A percentile compares a stretch with the other conserved stretches of the same genome.
These are phyloP conservation scores for Alternaria viburni DNA, from an alignment of 2,329 filamentous ascomycete genomes.

Conservation along the genomic window DNA sequence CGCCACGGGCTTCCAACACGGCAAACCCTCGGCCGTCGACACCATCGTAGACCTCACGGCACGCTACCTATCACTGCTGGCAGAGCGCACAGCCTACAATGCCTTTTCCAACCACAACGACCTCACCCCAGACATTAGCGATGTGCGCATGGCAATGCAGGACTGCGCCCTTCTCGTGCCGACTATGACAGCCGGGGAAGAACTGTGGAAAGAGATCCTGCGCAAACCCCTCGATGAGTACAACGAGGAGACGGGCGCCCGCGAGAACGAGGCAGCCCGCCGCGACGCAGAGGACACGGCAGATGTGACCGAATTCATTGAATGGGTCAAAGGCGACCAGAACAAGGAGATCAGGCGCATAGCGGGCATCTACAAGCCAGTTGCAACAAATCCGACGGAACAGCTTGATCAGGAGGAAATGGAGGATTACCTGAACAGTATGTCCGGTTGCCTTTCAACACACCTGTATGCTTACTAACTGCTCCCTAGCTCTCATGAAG, in stretches of 20 bases:
- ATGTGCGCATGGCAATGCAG: slow-evolving; percentile 84
- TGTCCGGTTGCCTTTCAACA: slow-evolving; percentile 4
- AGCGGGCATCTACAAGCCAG: slow-evolving; percentile 66
- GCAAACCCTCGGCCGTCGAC: slow-evolving; percentile 82
- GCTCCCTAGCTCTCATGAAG: slow-evolving; percentile 74
- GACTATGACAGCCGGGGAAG: slow-evolving; percentile 69
- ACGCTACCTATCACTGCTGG: slow-evolving; percentile 78
- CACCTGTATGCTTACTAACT: slow-evolving; percentile 20
- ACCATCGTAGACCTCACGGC: slow-evolving; percentile 85
- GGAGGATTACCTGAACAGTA: slow-evolving; percentile 57
- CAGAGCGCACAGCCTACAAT: slow-evolving; percentile 73
- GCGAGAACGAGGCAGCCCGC: slow-evolving; percentile 52
- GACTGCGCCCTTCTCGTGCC: slow-evolving; percentile 78
- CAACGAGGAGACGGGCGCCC: slow-evolving; percentile 48
- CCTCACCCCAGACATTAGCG: slow-evolving; percentile 69
- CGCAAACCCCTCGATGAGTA: slow-evolving; percentile 53
- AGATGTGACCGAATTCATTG: slow-evolving; percentile 78
- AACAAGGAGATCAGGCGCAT: slow-evolving; percentile 83
- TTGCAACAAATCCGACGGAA: slow-evolving; percentile 51
- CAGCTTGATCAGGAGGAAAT: slow-evolving; percentile 52
- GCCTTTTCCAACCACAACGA: slow-evolving; percentile 73
- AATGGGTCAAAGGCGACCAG: slow-evolving; percentile 76
- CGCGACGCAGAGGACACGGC: slow-evolving; percentile 73
- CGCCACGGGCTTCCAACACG: slow-evolving; percentile 86
- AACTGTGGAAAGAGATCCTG: slow-evolving; percentile 65